Percentiles rank a stretch among this genome's conserved stretches.
These are phyloP conservation scores for Fonsecaea nubica DNA, from an alignment of 2,329 filamentous ascomycete genomes.

Conservation along the genomic window DNA sequence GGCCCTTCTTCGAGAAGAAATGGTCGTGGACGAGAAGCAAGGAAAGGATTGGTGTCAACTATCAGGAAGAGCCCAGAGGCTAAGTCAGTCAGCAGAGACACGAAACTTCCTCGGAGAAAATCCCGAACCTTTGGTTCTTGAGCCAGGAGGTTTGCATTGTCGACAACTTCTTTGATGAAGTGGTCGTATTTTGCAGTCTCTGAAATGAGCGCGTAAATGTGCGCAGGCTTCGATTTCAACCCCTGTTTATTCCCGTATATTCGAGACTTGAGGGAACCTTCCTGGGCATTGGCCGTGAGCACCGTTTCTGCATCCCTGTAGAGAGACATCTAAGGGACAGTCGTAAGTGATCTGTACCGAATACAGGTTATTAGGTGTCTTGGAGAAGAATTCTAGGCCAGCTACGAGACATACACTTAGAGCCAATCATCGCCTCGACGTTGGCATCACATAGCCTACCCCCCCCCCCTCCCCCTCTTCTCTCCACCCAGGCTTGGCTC, in stretches of 20 bases:
- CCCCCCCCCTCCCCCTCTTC: too few species aligned
- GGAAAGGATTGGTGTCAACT: constrained; percentile 82
- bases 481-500: too few species aligned
- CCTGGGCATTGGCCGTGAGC: constrained; percentile 62
- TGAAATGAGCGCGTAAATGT: constrained; percentile 84
- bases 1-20: constrained; percentile 78
- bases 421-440: constrained; percentile 1
- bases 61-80: constrained; percentile 39
- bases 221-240: constrained; percentile 77
- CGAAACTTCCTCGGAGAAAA: constrained; percentile 3
- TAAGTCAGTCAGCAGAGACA: constrained; percentile 49
- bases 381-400: too few species aligned
- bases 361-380: too few species aligned
- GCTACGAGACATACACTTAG: neutral
- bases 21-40: constrained; percentile 87
- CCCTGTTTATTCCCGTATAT: constrained; percentile 75
- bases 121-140: constrained; percentile 78
- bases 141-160: constrained; percentile 75
- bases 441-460: too few species aligned
- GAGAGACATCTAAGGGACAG: constrained; percentile 87
- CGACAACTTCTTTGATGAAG: constrained; percentile 87
- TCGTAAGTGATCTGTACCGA: constrained; percentile 47
- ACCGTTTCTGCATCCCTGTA: constrained; percentile 89
- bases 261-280: constrained; percentile 82
- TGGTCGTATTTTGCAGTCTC: constrained; percentile 91